Evolutionary conservation across 345 rosid species (phyloP).

Genomic region (Citrus maxima): DNA sequence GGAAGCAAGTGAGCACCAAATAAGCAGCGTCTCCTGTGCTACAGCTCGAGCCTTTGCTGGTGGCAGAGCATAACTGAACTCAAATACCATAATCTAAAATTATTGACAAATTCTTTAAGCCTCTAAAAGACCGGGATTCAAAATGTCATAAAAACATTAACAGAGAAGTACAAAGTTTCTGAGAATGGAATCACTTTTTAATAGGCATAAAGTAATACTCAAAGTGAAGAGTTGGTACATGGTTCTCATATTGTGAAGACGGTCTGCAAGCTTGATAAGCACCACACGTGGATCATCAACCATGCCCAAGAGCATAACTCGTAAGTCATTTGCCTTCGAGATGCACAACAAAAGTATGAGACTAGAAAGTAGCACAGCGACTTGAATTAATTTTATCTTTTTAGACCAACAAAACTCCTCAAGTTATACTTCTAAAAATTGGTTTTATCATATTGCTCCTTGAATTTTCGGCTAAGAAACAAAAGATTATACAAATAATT

Average conservation of each 20-base stretch:
- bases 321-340: constrained; percentile 54
- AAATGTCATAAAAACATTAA: neutral
- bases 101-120: neutral
- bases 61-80: constrained; percentile 60
- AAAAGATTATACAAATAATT: too few species aligned
- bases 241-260: constrained; percentile 86
- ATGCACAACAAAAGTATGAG: constrained; percentile 1
- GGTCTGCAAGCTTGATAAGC: constrained; percentile 81
- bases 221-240: constrained; percentile 40
- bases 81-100: constrained; percentile 9
- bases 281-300: constrained; percentile 80
- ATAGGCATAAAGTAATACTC: neutral
- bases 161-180: neutral
- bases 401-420: constrained; percentile 3
- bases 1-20: constrained; percentile 83
- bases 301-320: constrained; percentile 79
- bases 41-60: constrained; percentile 60
- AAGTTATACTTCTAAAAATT: neutral
- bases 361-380: constrained; percentile 11
- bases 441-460: neutral
- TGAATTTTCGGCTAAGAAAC: neutral
- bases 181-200: neutral
- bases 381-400: neutral
- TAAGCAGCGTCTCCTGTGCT: constrained; percentile 65
- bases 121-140: neutral